phyloP scores from a whole-genome alignment of 352 stramenopile species.

The Elongisporangium undulatum region DNA sequence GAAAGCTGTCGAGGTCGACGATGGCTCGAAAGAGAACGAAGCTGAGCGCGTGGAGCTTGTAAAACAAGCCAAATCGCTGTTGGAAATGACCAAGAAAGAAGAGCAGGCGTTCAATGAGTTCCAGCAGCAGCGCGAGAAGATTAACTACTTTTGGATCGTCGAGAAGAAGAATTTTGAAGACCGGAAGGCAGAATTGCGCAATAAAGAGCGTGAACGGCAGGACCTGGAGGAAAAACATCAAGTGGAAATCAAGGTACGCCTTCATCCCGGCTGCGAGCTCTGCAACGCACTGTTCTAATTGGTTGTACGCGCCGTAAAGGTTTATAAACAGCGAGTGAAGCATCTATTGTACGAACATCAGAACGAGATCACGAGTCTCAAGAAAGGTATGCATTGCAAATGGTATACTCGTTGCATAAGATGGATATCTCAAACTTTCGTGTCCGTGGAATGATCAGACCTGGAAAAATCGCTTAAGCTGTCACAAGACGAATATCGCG shows the following conservation, averaged over 20 bases:
- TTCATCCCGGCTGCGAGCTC: background rate
- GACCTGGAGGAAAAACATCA: conserved; percentile 95
- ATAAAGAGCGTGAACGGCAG: conserved; percentile 94
- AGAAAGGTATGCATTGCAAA: conserved; percentile 47
- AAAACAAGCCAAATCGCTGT: conserved; percentile 69
- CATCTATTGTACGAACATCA: conserved; percentile 95
- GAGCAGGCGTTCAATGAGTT: conserved; percentile 94
- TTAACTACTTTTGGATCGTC: conserved; percentile 98
- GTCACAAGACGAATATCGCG: conserved; percentile 88
- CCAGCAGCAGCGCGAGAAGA: conserved; percentile 93
- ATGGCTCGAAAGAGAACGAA: conserved; percentile 55
- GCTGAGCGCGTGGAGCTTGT: conserved; percentile 66
- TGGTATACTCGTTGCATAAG: background rate
- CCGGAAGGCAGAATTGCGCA: conserved; percentile 87
- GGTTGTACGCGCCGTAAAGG: conserved; percentile 14
- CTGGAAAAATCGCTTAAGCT: conserved; percentile 88
- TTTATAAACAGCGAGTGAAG: conserved; percentile 96
- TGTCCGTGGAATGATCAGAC: conserved; percentile 28
- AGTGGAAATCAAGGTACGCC: conserved; percentile 90
- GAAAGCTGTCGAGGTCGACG: conserved; percentile 43
- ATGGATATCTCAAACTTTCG: background rate
- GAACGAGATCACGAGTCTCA: conserved; percentile 88
- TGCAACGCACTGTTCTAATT: too few relatives aligned
- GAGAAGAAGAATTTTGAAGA: conserved; percentile 96
- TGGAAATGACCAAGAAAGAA: conserved; percentile 84